Evolutionary conservation across 495 filamentous ascomycete species (phyloP), one percentile per base, ranked within the genome.

Genomic region (Hapsidospora chrysogenum): DNA sequence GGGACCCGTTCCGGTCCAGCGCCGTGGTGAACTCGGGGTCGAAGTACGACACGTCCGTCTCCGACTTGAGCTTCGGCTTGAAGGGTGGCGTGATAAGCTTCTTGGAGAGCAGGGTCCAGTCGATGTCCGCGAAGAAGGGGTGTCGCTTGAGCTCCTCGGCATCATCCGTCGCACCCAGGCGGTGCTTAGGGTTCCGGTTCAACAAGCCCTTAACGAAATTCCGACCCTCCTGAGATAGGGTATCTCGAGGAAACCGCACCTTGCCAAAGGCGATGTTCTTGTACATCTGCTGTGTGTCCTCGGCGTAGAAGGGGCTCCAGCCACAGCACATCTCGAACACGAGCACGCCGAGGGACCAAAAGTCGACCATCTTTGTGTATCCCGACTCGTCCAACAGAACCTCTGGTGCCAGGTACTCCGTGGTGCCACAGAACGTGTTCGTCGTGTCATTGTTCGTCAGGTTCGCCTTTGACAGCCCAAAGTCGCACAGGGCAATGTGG

Each of bases 281-380:
- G 59, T 97, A 97, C 89, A 97, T 97, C 52, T 97, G 89, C 55
- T 97, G 89, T 2, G 87, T 96, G 45, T 97, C 92, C 42, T 97
- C 89, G 38, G 89, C 92, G 49, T 96, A 97, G 60, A 97, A 97
- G 0, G 89, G 89, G 46, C 84, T 92, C 89, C 89, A 97, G 2
- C 89, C 89, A 49, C 89, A 97, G 56, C 87, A 95, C 89, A 97
- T 97, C 56, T 97, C 89, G 52, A 97, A 97, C 8, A 97, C 89
- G 16, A 97, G 70, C 10, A 97, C 89, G 31, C 89, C 89, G 27
- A 97, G 67, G 4, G 89, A 96, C 89, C 92, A 97, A 57, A 97
- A 97, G 55, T 97, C 89, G 3, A 97, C 89, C 92, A 97, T 96
- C 58, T 95, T 97, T 10, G 89, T 95, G 50, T 97, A 97, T n/a